A percentile compares a stretch with the other conserved stretches of the same genome.
Conservation (phyloP, 371 early-diverging fungal species). For the Sporodiniella umbellata region DNA sequence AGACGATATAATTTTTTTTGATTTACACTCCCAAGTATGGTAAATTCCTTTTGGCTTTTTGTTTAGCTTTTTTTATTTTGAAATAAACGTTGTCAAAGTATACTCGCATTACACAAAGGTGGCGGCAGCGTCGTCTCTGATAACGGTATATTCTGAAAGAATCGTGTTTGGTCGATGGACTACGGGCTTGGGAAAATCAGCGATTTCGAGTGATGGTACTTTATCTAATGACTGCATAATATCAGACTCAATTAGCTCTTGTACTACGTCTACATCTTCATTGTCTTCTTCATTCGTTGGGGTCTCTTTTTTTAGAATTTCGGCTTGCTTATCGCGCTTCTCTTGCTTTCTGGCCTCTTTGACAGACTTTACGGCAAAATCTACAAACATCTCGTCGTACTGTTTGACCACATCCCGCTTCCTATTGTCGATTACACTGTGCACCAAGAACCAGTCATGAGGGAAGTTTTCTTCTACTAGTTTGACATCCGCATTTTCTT, state of each 20-base stretch:
- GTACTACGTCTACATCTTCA: neutral
- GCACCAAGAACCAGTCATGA: constrained; percentile 44
- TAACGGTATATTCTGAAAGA: constrained; percentile 3
- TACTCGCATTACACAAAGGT: no score
- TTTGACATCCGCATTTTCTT: constrained; percentile 15
- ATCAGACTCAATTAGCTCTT: neutral
- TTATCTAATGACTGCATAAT: constrained; percentile 1
- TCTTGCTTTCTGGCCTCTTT: constrained; percentile 3
- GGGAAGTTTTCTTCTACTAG: constrained; percentile 28
- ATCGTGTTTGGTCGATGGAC: constrained; percentile 7
- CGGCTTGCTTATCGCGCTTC: no score
- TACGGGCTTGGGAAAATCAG: constrained; percentile 1
- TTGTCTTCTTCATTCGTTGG: neutral
- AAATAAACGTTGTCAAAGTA: no score
- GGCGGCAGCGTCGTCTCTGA: no score
- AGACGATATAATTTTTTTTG: no score
- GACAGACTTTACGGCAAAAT: constrained; percentile 17
- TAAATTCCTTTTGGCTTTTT: no score
- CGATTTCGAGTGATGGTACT: neutral
- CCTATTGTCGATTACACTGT: constrained; percentile 30
- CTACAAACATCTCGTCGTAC: constrained; percentile 29
- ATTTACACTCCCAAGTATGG: no score
- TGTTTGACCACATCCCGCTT: constrained; percentile 21
- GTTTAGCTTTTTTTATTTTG: no score
- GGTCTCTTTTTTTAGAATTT: no score